phyloP scores from a whole-genome alignment of 345 rosid genomes.

The Boechera stricta region DNA sequence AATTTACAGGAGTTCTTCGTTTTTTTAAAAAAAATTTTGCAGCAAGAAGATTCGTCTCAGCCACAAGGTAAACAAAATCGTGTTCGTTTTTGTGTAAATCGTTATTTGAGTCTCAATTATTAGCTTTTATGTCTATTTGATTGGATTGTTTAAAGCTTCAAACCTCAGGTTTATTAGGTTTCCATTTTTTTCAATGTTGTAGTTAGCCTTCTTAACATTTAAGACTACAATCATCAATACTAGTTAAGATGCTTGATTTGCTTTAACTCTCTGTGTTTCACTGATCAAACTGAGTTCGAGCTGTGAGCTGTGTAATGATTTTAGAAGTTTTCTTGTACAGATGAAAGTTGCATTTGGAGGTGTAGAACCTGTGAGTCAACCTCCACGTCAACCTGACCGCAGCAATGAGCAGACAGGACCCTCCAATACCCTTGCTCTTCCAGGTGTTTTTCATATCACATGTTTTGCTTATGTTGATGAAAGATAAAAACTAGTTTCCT shows the following conservation, averaged over 20 bases:
- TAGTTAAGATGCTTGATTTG: too few species aligned
- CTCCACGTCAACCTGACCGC: conserved; percentile 49
- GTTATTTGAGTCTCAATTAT: background rate
- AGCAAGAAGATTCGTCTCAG: conserved; percentile 83
- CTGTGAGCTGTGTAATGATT: conserved; percentile 12
- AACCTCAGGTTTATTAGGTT: background rate
- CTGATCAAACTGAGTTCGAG: too few species aligned
- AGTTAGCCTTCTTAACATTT: background rate
- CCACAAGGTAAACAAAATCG: conserved; percentile 69
- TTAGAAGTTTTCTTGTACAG: conserved; percentile 45
- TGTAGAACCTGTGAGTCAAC: conserved; percentile 50
- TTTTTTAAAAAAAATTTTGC: conserved; percentile 34
- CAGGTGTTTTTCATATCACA: conserved; percentile 51
- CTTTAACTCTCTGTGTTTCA: too few species aligned
- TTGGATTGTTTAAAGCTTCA: conserved; percentile 2
- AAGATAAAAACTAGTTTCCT: conserved; percentile 1
- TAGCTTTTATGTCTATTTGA: background rate
- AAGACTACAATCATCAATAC: too few species aligned
- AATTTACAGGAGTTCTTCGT: background rate
- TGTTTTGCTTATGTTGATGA: background rate
- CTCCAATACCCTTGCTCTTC: conserved; percentile 69
- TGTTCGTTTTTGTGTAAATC: background rate
- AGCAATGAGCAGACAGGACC: conserved; percentile 50
- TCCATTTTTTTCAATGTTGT: background rate
- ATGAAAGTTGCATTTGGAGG: conserved; percentile 69